These are phyloP conservation scores for Aspergillus ustus DNA, from an alignment of 2,329 filamentous ascomycete genomes.

Conservation along the genomic window DNA sequence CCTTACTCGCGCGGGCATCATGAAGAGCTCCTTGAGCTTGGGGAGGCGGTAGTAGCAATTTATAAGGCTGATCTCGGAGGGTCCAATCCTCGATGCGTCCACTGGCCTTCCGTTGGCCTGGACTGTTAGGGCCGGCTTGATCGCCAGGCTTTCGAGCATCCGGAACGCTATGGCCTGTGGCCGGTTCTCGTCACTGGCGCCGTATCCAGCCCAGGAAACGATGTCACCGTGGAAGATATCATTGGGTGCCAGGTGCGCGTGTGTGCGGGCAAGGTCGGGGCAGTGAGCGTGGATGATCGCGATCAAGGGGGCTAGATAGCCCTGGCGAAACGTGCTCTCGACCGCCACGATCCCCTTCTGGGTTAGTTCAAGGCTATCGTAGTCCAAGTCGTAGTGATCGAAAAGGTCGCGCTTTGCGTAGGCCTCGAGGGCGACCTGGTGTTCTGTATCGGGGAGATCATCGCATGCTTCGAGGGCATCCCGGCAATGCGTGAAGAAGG, in stretches of 20 bases:
- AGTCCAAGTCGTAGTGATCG: too few relatives aligned
- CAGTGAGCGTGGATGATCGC: slow-evolving; percentile 2
- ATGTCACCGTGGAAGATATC: background rate
- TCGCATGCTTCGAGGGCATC: too few relatives aligned
- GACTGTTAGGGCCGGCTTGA: background rate
- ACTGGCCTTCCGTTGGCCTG: background rate
- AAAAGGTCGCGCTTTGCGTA: too few relatives aligned
- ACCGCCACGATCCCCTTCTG: background rate
- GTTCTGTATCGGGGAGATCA: too few relatives aligned
- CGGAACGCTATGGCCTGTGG: background rate
- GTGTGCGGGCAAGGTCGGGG: background rate
- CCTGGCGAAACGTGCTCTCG: background rate
- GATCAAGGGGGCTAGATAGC: background rate
- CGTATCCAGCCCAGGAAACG: background rate
- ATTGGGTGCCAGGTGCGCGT: background rate
- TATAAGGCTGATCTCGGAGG: background rate
- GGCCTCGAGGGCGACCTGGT: too few relatives aligned
- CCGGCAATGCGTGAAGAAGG: too few relatives aligned
- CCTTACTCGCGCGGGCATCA: background rate
- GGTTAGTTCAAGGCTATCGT: background rate
- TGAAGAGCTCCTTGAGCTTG: background rate
- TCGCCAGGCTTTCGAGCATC: background rate
- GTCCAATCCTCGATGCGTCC: background rate
- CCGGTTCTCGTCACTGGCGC: background rate
- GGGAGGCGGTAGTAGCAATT: background rate